Evolutionary conservation across 2,329 filamentous ascomycete genomes (phyloP), one percentile per base, ranked within the genome.

Genomic region (Penicillium oxalicum): DNA sequence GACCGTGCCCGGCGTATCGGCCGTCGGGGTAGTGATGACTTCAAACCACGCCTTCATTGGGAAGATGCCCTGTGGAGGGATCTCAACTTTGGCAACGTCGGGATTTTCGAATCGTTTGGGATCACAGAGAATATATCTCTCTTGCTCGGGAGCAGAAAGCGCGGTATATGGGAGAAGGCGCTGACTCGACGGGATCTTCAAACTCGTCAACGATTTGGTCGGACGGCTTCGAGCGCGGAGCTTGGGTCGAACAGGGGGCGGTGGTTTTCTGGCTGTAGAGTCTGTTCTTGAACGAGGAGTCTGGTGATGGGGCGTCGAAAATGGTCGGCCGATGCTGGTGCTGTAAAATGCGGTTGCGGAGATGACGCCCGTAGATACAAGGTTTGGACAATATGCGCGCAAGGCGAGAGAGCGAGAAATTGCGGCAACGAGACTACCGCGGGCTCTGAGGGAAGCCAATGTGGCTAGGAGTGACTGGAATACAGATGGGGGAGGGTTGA

Each of bases 1-100:
- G 43, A 81, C 80, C 2, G 88, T 88, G 46, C 91, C 91, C 1
- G 84, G 81, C 18, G 90, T 95, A 70, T 98, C 93, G 50, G 85
- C 86, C 57, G 91, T 93, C 11, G 91, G 91, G 50, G 86, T 87
- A 13, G 84, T 86, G 53, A 91, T 68, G 60, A 97, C 72, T 67
- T 94, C 84, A 48, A 91, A 76, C 60, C 76, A 82, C 64, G 79
- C 85, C 59, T 83, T 78, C 91, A 95, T 95, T 54, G 66, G 65
- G 37, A 52, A 28, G 18, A 41, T 48, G 46, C 53, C 49, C 2
- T 11, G 28, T 2, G 39, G 12, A 5, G 50, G 33, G 11, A 34
- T 12, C 6, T 51, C 51, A 5, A 34, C 18, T 37, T 49, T 43
- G 29, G 52, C 41, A 27, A 57, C 45, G 34, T 47, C 56, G 33